These are phyloP conservation scores for Xylariaceae sp. DNA, from an alignment of 2,329 filamentous ascomycete genomes.

Conservation along the genomic window DNA sequence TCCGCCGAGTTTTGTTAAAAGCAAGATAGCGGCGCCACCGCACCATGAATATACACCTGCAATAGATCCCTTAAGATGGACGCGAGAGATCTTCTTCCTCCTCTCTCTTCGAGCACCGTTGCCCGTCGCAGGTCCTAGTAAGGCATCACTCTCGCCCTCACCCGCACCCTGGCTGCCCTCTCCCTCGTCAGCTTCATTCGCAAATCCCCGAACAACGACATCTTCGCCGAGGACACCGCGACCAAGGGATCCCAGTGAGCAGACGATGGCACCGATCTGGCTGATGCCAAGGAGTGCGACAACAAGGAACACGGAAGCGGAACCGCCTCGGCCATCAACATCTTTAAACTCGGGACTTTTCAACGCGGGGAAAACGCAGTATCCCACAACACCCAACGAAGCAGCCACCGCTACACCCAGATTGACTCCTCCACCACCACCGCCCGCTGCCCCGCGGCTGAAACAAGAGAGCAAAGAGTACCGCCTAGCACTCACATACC, in stretches of 20 bases:
- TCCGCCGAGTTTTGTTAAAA: slow-evolving; percentile 89
- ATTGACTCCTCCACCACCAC: slow-evolving; percentile 64
- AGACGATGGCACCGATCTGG: slow-evolving; percentile 95
- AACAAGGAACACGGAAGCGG: slow-evolving; percentile 66
- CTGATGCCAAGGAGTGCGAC: slow-evolving; percentile 82
- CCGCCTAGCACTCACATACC: slow-evolving; percentile 47
- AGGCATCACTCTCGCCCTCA: slow-evolving; percentile 31
- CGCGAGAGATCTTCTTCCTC: slow-evolving; percentile 37
- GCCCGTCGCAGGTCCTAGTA: slow-evolving; percentile 27
- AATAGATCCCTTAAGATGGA: slow-evolving; percentile 82
- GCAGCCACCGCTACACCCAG: slow-evolving; percentile 70
- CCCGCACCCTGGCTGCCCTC: slow-evolving; percentile 11
- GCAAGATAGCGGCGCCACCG: slow-evolving; percentile 82
- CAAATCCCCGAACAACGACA: slow-evolving; percentile 19
- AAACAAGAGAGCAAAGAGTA: no score
- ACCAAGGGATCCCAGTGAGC: slow-evolving; percentile 83
- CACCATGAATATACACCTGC: slow-evolving; percentile 91
- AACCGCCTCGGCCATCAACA: slow-evolving; percentile 62
- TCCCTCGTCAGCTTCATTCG: background rate
- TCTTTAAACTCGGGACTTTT: slow-evolving; percentile 69
- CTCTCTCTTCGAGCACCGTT: slow-evolving; percentile 34
- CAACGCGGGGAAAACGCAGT: slow-evolving; percentile 70
- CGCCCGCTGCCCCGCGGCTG: no score
- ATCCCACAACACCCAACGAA: slow-evolving; percentile 71
- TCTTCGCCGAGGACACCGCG: slow-evolving; percentile 66